phyloP scores from a whole-genome alignment of 108 stramenopile genomes.

The Seminavis robusta region DNA sequence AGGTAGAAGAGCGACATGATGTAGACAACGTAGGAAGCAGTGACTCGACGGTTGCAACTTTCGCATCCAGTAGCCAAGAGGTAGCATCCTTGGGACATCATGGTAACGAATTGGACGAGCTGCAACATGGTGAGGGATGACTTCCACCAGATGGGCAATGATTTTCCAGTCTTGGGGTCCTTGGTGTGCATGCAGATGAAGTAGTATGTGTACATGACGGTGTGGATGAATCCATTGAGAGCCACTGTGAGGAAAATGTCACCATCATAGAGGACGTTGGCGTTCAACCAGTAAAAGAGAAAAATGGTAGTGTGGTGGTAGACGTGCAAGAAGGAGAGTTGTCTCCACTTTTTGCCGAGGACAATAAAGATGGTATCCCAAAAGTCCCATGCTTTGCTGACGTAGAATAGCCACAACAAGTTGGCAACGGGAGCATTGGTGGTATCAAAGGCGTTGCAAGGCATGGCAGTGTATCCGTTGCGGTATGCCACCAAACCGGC shows the following conservation, averaged over 20 bases:
- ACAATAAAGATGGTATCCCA: conserved; percentile 99
- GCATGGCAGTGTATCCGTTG: conserved; percentile 75
- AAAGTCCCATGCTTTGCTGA: conserved; percentile 98
- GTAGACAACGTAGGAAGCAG: conserved; percentile 85
- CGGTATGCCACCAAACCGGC: conserved; percentile 88
- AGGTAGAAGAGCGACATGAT: conserved; percentile 93
- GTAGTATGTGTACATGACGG: conserved; percentile 99
- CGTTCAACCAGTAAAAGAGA: conserved; percentile 97
- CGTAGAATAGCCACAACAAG: conserved; percentile 97
- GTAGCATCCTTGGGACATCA: conserved; percentile 95
- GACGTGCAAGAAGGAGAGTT: conserved; percentile 98
- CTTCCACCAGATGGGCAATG: conserved; percentile 98
- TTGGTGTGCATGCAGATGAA: conserved; percentile 99
- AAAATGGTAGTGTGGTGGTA: conserved; percentile 99
- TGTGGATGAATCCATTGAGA: conserved; percentile 98
- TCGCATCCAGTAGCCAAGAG: conserved; percentile 71
- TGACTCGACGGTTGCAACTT: conserved; percentile 61
- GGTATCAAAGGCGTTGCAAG: conserved; percentile 81
- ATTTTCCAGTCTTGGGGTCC: conserved; percentile 79
- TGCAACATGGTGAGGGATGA: conserved; percentile 91
- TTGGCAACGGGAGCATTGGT: conserved; percentile 82
- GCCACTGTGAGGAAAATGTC: conserved; percentile 96
- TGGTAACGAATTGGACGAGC: conserved; percentile 95
- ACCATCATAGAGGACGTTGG: conserved; percentile 90
- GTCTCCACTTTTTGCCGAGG: conserved; percentile 96